Percentiles rank a stretch among this genome's conserved stretches.
These are phyloP conservation scores for Cylindricascospora bacillispora DNA, from an alignment of 1,139 yeast genomes.

Conservation along the genomic window DNA sequence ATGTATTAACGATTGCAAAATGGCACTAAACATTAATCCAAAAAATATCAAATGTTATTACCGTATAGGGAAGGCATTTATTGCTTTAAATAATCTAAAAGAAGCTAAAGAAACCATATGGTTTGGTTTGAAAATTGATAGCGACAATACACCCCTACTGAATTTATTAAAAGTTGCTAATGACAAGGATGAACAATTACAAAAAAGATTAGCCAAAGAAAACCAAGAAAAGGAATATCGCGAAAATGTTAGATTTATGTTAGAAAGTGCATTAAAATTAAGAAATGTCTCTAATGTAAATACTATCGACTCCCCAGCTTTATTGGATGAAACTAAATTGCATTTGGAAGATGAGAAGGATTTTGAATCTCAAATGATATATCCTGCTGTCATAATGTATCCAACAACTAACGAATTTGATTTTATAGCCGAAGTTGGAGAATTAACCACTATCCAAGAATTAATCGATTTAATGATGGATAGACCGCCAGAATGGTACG, in stretches of 20 bases:
- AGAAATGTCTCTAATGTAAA: conserved; percentile 41
- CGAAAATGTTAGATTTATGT: conserved; percentile 23
- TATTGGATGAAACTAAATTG: conserved; percentile 27
- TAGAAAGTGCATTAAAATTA: conserved; percentile 41
- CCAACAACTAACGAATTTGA: conserved; percentile 84
- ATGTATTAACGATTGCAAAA: conserved; percentile 78
- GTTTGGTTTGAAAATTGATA: conserved; percentile 54
- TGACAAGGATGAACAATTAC: conserved; percentile 28
- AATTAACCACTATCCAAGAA: conserved; percentile 50
- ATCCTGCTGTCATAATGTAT: conserved; percentile 72
- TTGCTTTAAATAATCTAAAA: conserved; percentile 49
- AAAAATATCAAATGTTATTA: conserved; percentile 71
- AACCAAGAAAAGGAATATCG: conserved; percentile 16
- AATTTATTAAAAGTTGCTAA: conserved; percentile 31
- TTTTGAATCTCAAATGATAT: conserved; percentile 61
- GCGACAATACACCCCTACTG: conserved; percentile 42
- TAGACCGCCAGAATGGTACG: conserved; percentile 63
- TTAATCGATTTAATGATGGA: conserved; percentile 43
- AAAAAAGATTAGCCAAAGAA: conserved; percentile 18
- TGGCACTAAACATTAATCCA: conserved; percentile 53
- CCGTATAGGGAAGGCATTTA: conserved; percentile 74
- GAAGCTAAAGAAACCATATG: conserved; percentile 59
- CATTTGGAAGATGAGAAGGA: conserved; percentile 60
- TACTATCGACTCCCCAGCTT: conserved; percentile 36
- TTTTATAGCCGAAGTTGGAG: conserved; percentile 61